A percentile compares a stretch with the other conserved stretches of the same genome.
Evolutionary conservation across 345 rosid genomes (phyloP).

Genomic region (Hevea brasiliensis): DNA sequence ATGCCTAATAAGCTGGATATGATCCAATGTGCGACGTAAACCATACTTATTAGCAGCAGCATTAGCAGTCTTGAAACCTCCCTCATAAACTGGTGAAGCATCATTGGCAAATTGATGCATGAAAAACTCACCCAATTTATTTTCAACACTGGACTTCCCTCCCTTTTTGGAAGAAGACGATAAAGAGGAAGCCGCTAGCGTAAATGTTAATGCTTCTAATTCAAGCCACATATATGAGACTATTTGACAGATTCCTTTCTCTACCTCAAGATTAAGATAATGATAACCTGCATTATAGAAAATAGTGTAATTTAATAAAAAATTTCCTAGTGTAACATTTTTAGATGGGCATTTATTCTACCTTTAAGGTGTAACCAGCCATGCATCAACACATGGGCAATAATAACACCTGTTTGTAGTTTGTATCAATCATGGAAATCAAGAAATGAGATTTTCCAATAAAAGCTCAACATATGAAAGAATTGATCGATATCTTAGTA

Average conservation of each 20-base stretch:
- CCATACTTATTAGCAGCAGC: conserved; percentile 81
- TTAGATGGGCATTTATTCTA: not conserved
- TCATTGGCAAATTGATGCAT: conserved; percentile 81
- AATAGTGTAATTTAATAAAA: not conserved
- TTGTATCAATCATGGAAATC: conserved; percentile 37
- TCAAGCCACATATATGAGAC: conserved; percentile 97
- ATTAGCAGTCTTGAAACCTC: conserved; percentile 75
- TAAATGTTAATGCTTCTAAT: conserved; percentile 77
- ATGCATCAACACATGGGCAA: conserved; percentile 91
- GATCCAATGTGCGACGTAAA: conserved; percentile 64
- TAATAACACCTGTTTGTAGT: conserved; percentile 89
- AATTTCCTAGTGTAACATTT: not conserved
- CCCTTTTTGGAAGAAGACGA: conserved; percentile 68
- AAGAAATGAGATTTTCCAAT: not conserved
- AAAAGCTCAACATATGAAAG: not conserved
- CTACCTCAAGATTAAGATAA: conserved; percentile 82
- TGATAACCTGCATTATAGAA: conserved; percentile 54
- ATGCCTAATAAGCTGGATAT: conserved; percentile 55
- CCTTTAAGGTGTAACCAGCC: conserved; percentile 84
- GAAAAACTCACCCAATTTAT: conserved; percentile 85
- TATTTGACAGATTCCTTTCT: conserved; percentile 96
- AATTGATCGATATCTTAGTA: not conserved
- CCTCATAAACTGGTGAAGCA: conserved; percentile 83
- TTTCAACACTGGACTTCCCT: conserved; percentile 59
- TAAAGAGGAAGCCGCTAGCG: conserved; percentile 50